These are phyloP conservation scores for Sclerotinia spermophila DNA, from an alignment of 2,329 filamentous ascomycete genomes.

Conservation along the genomic window DNA sequence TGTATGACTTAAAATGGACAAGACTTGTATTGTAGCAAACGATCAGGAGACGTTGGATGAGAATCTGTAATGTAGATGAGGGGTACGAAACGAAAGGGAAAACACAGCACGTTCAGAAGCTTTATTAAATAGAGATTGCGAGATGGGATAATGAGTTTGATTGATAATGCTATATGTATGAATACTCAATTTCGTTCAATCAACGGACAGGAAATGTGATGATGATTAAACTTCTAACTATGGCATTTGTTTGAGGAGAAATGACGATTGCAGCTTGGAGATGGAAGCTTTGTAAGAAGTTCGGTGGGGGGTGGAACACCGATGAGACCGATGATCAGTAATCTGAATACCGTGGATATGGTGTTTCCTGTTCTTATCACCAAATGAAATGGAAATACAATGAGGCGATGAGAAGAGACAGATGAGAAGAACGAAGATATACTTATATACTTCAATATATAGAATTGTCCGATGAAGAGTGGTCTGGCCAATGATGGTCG, in stretches of 20 bases:
- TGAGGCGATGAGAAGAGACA: background rate
- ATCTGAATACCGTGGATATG: background rate
- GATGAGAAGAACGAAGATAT: background rate
- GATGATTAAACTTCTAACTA: background rate
- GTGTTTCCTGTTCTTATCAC: background rate
- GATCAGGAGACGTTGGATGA: background rate
- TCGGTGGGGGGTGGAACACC: background rate
- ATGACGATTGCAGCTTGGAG: background rate
- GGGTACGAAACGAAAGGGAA: background rate
- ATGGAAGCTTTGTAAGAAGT: conserved; percentile 1
- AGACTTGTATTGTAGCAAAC: background rate
- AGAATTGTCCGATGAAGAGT: background rate
- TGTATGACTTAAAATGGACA: background rate
- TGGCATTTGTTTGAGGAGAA: conserved; percentile 10
- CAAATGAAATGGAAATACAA: background rate
- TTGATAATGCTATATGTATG: conserved; percentile 21
- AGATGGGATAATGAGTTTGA: conserved; percentile 9
- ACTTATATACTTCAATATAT: background rate
- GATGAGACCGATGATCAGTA: background rate
- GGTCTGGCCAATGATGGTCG: background rate
- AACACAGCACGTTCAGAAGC: background rate
- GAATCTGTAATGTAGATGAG: background rate
- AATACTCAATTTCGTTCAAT: background rate
- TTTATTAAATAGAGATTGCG: conserved; percentile 3
- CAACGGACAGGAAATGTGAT: background rate